A percentile compares a stretch with the other conserved stretches of the same genome.
These are phyloP conservation scores for Posidonia australis DNA, from an alignment of 106 monocot genomes.

Conservation along the genomic window DNA sequence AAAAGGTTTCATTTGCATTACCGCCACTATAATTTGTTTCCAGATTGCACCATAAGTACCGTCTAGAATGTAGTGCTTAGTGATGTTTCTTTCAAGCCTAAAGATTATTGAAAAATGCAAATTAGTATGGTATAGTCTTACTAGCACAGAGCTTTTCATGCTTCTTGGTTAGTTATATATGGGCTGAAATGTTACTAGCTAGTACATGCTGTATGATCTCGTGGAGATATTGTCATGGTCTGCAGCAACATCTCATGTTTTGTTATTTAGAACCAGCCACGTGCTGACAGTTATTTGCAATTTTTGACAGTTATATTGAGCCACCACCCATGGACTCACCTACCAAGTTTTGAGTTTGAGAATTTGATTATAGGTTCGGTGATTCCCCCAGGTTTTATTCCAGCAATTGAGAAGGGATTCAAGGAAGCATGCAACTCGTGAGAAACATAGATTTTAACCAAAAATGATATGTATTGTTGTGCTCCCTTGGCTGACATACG, in stretches of 20 bases:
- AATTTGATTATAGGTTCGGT: slow-evolving; percentile 90
- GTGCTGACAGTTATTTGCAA: not conserved
- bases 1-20: too few relatives aligned
- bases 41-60: too few relatives aligned
- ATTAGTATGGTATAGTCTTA: too few relatives aligned
- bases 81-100: too few relatives aligned
- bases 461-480: not conserved
- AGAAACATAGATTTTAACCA: slow-evolving; percentile 12
- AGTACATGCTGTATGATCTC: too few relatives aligned
- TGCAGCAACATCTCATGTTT: not conserved
- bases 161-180: not conserved
- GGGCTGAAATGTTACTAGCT: not conserved
- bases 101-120: too few relatives aligned
- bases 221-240: not conserved
- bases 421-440: slow-evolving; percentile 90
- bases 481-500: not conserved
- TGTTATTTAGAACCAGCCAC: not conserved
- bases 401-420: slow-evolving; percentile 95
- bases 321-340: slow-evolving; percentile 63
- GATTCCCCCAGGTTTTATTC: slow-evolving; percentile 71
- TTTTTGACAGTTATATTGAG: slow-evolving; percentile 53
- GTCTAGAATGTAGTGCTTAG: too few relatives aligned
- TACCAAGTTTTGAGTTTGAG: slow-evolving; percentile 93
- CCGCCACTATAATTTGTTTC: too few relatives aligned
- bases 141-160: not conserved